Evolutionary conservation across 2,329 filamentous ascomycete species (phyloP).

Genomic region (Trichophaea hybrida): DNA sequence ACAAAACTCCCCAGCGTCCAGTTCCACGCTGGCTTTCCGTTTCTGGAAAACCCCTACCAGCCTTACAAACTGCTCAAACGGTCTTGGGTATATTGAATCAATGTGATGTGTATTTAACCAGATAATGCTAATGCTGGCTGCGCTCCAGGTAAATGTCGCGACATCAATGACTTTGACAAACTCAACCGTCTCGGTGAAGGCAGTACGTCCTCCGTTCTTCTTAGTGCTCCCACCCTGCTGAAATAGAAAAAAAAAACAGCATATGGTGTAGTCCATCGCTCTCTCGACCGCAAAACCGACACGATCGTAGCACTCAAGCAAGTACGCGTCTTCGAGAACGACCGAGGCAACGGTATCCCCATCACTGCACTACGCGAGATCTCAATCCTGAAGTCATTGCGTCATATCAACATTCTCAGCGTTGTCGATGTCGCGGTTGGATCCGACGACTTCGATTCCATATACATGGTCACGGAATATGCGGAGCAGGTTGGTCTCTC

Average conservation of each 20-base stretch:
- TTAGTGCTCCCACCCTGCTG: neutral
- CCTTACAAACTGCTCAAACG: slow-evolving; percentile 20
- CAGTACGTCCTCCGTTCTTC: slow-evolving; percentile 24
- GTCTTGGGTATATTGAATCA: slow-evolving; percentile 24
- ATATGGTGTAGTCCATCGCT: slow-evolving; percentile 31
- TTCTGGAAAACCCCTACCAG: slow-evolving; percentile 26
- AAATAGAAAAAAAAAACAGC: slow-evolving; percentile 20
- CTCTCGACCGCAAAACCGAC: slow-evolving; percentile 27
- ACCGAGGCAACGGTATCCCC: slow-evolving; percentile 30
- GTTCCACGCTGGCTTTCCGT: slow-evolving; percentile 26
- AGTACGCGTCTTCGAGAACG: slow-evolving; percentile 29
- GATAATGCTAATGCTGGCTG: slow-evolving; percentile 5
- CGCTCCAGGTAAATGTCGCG: slow-evolving; percentile 29
- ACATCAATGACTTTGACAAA: slow-evolving; percentile 29
- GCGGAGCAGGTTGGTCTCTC: slow-evolving; percentile 31
- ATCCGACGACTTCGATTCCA: slow-evolving; percentile 27
- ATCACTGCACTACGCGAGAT: slow-evolving; percentile 32
- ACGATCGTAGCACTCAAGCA: slow-evolving; percentile 31
- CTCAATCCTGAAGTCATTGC: slow-evolving; percentile 30
- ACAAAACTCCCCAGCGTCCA: neutral
- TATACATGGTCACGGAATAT: slow-evolving; percentile 33
- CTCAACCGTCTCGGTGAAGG: slow-evolving; percentile 31
- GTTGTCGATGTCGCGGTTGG: slow-evolving; percentile 31
- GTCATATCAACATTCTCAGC: slow-evolving; percentile 30
- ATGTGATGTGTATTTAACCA: neutral